Evolutionary conservation across 805 yeast species (phyloP), one percentile per base, ranked within the genome.

Genomic region (Starmerella asiatica): DNA sequence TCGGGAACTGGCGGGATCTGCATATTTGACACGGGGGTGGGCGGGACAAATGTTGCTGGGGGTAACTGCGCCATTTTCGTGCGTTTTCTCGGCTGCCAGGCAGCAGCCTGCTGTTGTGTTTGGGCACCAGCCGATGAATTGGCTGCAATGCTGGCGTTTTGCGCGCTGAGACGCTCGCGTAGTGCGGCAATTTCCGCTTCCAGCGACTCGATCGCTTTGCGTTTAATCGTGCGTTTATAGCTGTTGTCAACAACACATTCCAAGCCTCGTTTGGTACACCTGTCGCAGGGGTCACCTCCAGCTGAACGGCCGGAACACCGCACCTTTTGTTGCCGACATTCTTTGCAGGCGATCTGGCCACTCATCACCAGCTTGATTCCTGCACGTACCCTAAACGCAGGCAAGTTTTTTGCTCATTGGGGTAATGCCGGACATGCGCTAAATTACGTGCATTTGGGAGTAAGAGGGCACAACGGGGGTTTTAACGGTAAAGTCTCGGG

Each of bases 271-370:
- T 79, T 80, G 8, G 63, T 54, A 57, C 98, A 91, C 45, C 94
- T 66, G 0, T 88, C 65, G 53, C 98, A 91, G 1, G 94, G 81
- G 7, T 65, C 65, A 0, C 67, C 43, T 74, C 85, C 47, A 68
- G 73, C 27, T 85, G 78, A 52, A n/a, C 41, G 26, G 44, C 50
- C 46, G 7, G 37, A 26, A 36, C 52, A 48, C 18, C 49, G 28
- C 19, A 62, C 67, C 60, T 91, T 91, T 57, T 88, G 98, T 59
- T 91, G 97, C 12, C 97, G 72, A 56, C 98, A 91, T 53, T 88
- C 94, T 1, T 83, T 84, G 64, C 98, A 91, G 0, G 97, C 97
- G 4, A 51, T 38, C 20, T 44, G 44, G 16, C 45, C 39, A 7
- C 39, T 37, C 37, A 38, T 43, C 33, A 24, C 19, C 20, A 15